phyloP scores from a whole-genome alignment of 257 asterid genomes.

The Penstemon davidsonii region DNA sequence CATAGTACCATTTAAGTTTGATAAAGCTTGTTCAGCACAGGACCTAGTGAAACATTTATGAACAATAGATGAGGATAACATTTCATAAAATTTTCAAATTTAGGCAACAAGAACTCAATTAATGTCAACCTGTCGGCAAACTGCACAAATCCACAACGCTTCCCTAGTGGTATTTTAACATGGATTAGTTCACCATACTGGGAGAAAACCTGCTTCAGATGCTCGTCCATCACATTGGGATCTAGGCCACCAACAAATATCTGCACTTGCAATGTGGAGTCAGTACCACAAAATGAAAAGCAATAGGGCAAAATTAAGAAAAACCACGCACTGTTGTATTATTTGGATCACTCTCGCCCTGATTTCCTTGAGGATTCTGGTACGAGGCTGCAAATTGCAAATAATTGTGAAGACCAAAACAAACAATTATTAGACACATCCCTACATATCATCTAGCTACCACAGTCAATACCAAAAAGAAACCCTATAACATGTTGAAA shows the following conservation, averaged over 20 bases:
- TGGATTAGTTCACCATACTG: constrained; percentile 79
- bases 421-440: constrained; percentile 12
- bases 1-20: constrained; percentile 61
- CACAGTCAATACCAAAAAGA: not conserved
- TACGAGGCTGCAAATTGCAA: constrained; percentile 63
- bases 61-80: constrained; percentile 10
- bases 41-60: constrained; percentile 39
- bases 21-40: constrained; percentile 75
- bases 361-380: constrained; percentile 64
- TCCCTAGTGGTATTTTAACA: constrained; percentile 83
- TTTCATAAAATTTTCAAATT: not conserved
- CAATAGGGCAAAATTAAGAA: constrained; percentile 15
- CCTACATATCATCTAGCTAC: constrained; percentile 20
- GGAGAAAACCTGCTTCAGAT: constrained; percentile 76
- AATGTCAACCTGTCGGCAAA: constrained; percentile 65
- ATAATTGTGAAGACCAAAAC: constrained; percentile 32
- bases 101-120: not conserved
- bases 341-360: constrained; percentile 86
- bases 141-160: constrained; percentile 95
- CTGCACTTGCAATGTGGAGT: constrained; percentile 40
- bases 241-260: constrained; percentile 88
- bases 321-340: constrained; percentile 80
- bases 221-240: constrained; percentile 75
- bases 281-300: constrained; percentile 12
- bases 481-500: not conserved